phyloP scores from a whole-genome alignment of 2,329 filamentous ascomycete species.

The Fulvia fulva region DNA sequence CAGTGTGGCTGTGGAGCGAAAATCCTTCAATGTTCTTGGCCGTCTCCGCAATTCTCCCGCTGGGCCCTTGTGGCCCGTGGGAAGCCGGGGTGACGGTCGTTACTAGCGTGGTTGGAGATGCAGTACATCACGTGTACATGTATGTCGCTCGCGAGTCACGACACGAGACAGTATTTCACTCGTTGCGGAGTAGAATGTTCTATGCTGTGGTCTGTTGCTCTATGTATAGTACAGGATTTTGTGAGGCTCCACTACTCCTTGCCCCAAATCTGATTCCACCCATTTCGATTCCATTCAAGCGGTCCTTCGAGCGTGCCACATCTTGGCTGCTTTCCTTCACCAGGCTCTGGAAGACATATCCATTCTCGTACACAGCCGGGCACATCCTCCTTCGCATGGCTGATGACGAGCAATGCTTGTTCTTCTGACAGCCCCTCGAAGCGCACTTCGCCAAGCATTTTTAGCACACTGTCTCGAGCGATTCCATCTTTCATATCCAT shows the following conservation, averaged over 20 bases:
- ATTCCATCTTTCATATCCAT: constrained; percentile 7
- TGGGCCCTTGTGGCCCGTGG: background rate
- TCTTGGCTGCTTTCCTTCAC: constrained; percentile 57
- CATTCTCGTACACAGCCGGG: constrained; percentile 78
- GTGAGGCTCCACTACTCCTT: background rate
- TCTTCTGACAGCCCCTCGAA: constrained; percentile 61
- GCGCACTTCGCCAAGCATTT: constrained; percentile 44
- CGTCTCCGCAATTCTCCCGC: background rate
- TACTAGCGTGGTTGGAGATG: background rate
- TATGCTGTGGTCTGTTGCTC: background rate
- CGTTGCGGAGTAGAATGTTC: background rate
- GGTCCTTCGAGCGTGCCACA: constrained; percentile 55
- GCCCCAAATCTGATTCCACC: constrained; percentile 33
- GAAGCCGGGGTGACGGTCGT: background rate
- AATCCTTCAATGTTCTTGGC: too few relatives aligned
- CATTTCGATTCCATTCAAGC: constrained; percentile 29
- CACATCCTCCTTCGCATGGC: constrained; percentile 85
- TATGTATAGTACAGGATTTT: background rate
- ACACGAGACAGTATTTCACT: background rate
- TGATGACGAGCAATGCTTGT: constrained; percentile 88
- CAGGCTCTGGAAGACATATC: constrained; percentile 78
- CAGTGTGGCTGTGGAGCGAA: too few relatives aligned
- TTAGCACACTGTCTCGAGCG: constrained; percentile 28
- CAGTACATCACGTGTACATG: too few relatives aligned
- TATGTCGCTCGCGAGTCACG: background rate